A percentile compares a stretch with the other conserved stretches of the same genome.
phyloP scores from a whole-genome alignment of 2,329 filamentous ascomycete genomes.

The Diatrype stigma region DNA sequence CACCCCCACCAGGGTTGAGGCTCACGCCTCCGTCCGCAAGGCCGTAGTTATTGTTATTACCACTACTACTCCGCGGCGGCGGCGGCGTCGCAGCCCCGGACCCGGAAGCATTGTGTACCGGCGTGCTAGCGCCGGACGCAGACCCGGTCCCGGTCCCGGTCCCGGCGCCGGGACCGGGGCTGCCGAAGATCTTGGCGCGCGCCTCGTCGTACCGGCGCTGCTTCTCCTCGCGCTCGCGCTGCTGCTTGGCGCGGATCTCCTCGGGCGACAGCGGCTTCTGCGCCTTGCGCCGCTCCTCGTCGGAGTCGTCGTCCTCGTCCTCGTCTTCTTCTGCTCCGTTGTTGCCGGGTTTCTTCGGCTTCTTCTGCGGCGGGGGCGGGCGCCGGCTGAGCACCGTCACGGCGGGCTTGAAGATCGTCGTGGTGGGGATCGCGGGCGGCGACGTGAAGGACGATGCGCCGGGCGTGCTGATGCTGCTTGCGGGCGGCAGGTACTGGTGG shows the following conservation, averaged over 20 bases:
- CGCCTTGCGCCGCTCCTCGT: constrained; percentile 54
- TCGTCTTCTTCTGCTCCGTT: constrained; percentile 28
- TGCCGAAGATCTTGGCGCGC: constrained; percentile 79
- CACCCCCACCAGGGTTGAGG: constrained; percentile 12
- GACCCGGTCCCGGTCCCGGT: constrained; percentile 36
- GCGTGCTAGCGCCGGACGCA: constrained; percentile 50
- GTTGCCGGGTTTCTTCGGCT: constrained; percentile 44
- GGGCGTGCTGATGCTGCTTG: constrained; percentile 71
- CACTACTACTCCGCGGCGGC: neutral
- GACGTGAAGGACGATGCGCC: constrained; percentile 43
- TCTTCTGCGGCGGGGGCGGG: constrained; percentile 51
- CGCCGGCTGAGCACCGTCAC: constrained; percentile 85
- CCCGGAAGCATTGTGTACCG: no score
- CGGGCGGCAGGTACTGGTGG: constrained; percentile 67
- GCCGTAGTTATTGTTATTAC: no score
- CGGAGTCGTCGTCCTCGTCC: constrained; percentile 60
- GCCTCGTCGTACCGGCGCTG: constrained; percentile 86
- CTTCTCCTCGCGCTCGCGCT: constrained; percentile 81
- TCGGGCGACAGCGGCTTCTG: constrained; percentile 59
- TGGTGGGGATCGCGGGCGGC: constrained; percentile 53
- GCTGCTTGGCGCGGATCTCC: constrained; percentile 72
- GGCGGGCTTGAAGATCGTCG: constrained; percentile 68
- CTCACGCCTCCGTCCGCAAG: neutral
- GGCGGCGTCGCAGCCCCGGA: constrained; percentile 61
- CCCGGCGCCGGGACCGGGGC: constrained; percentile 34